phyloP scores from a whole-genome alignment of 345 rosid species.

The Dimocarpus longan region DNA sequence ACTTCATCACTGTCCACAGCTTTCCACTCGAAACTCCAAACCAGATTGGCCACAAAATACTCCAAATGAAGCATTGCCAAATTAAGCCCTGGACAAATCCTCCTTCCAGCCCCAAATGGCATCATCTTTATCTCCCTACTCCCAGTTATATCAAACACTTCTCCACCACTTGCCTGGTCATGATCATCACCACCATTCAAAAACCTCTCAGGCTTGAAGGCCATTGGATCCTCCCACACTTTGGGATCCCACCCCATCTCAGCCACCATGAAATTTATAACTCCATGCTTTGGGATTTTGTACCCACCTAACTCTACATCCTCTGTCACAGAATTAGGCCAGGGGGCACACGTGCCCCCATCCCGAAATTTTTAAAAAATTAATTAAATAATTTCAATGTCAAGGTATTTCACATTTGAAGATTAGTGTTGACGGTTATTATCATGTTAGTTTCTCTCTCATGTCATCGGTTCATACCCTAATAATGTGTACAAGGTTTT shows the following conservation, averaged over 20 bases:
- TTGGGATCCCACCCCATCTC: slow-evolving; percentile 21
- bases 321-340: slow-evolving; percentile 2
- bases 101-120: slow-evolving; percentile 13
- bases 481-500: too few relatives aligned
- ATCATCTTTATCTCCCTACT: slow-evolving; percentile 11
- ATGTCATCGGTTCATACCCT: too few relatives aligned
- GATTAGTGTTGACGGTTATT: too few relatives aligned
- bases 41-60: slow-evolving; percentile 8
- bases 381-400: too few relatives aligned
- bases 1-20: slow-evolving; percentile 5
- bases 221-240: slow-evolving; percentile 20
- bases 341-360: too few relatives aligned
- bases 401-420: too few relatives aligned
- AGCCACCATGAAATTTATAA: slow-evolving; percentile 14
- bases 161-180: neutral
- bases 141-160: slow-evolving; percentile 13
- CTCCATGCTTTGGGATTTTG: neutral
- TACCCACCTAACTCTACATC: neutral
- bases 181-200: neutral
- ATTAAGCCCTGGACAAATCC: neutral
- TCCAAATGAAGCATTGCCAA: slow-evolving; percentile 16
- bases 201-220: slow-evolving; percentile 15
- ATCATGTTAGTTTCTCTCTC: too few relatives aligned
- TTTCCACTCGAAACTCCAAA: slow-evolving; percentile 3
- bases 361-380: too few relatives aligned